Conservation (phyloP, 768 basidiomycete genomes). For the Lepiota subincarnata region DNA sequence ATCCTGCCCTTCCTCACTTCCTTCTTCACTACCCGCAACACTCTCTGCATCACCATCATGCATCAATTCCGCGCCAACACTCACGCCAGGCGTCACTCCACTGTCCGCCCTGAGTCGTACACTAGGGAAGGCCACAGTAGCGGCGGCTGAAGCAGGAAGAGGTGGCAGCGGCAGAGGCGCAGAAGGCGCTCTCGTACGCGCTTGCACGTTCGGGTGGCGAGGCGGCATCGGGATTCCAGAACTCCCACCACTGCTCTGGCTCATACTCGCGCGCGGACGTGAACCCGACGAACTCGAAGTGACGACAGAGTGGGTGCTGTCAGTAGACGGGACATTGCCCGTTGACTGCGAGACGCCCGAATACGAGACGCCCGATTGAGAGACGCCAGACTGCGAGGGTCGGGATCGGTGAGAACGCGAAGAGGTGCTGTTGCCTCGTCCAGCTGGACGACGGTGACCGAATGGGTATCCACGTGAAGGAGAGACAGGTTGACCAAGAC, state of each 20-base stretch:
- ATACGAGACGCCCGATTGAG: slow-evolving; percentile 15
- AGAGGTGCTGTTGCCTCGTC: slow-evolving; percentile 15
- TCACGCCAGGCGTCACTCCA: slow-evolving; percentile 15
- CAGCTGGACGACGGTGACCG: slow-evolving; percentile 49
- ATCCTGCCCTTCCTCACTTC: slow-evolving; percentile 8
- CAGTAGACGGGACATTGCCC: slow-evolving; percentile 57
- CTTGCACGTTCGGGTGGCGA: slow-evolving; percentile 27
- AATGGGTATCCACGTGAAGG: slow-evolving; percentile 60
- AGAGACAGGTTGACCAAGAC: slow-evolving; percentile 70
- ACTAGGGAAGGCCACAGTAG: slow-evolving; percentile 17
- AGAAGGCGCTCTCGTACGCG: slow-evolving; percentile 21
- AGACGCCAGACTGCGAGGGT: slow-evolving; percentile 10
- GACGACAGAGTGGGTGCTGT: slow-evolving; percentile 31
- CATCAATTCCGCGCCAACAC: slow-evolving; percentile 26
- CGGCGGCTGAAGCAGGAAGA: slow-evolving; percentile 14
- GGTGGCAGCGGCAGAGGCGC: slow-evolving; percentile 30
- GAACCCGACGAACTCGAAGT: neutral
- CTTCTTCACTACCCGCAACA: slow-evolving; percentile 2
- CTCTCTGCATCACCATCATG: slow-evolving; percentile 21
- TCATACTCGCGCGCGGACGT: slow-evolving; percentile 28
- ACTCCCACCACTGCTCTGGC: slow-evolving; percentile 23
- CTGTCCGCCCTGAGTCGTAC: slow-evolving; percentile 9
- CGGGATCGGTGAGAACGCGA: slow-evolving; percentile 11
- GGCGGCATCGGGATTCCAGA: slow-evolving; percentile 41
- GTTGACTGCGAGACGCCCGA: slow-evolving; percentile 54